phyloP scores from a whole-genome alignment of 805 yeast species.

The Isabelozyma pseudorhagii region DNA sequence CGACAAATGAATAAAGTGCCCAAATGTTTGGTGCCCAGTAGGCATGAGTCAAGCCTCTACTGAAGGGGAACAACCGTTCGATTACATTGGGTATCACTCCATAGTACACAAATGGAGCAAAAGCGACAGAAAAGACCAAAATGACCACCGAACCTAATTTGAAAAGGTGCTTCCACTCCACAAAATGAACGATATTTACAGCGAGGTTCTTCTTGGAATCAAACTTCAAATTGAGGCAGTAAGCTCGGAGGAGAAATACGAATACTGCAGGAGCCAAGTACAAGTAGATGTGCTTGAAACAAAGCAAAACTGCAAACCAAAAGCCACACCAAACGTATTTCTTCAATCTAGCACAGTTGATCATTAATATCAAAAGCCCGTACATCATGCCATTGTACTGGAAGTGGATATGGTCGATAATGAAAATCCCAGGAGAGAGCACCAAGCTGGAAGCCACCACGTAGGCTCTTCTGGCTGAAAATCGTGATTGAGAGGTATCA shows the following conservation, averaged over 20 bases:
- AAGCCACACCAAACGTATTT: slow-evolving; percentile 59
- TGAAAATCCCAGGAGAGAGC: slow-evolving; percentile 83
- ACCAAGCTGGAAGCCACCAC: slow-evolving; percentile 81
- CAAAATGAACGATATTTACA: slow-evolving; percentile 30
- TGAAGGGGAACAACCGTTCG: slow-evolving; percentile 81
- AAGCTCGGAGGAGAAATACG: slow-evolving; percentile 69
- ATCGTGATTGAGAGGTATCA: slow-evolving; percentile 37
- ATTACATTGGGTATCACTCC: slow-evolving; percentile 63
- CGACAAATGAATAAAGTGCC: slow-evolving; percentile 88
- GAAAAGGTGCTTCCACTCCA: slow-evolving; percentile 54
- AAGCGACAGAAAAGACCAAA: slow-evolving; percentile 60
- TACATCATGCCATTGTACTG: slow-evolving; percentile 95
- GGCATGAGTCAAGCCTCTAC: slow-evolving; percentile 94
- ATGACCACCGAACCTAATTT: slow-evolving; percentile 65
- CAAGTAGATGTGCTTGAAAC: slow-evolving; percentile 92
- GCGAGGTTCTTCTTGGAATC: slow-evolving; percentile 17
- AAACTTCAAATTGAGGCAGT: slow-evolving; percentile 52
- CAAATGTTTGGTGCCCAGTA: slow-evolving; percentile 99
- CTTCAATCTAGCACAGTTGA: slow-evolving; percentile 64
- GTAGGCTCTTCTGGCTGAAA: slow-evolving; percentile 49
- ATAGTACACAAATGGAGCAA: slow-evolving; percentile 71
- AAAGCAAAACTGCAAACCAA: slow-evolving; percentile 71
- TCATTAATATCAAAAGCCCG: slow-evolving; percentile 72
- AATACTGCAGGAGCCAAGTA: slow-evolving; percentile 95
- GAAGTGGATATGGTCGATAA: slow-evolving; percentile 94